Conservation (phyloP, 176 grass and related monocot genomes). For the Poa pratensis region DNA sequence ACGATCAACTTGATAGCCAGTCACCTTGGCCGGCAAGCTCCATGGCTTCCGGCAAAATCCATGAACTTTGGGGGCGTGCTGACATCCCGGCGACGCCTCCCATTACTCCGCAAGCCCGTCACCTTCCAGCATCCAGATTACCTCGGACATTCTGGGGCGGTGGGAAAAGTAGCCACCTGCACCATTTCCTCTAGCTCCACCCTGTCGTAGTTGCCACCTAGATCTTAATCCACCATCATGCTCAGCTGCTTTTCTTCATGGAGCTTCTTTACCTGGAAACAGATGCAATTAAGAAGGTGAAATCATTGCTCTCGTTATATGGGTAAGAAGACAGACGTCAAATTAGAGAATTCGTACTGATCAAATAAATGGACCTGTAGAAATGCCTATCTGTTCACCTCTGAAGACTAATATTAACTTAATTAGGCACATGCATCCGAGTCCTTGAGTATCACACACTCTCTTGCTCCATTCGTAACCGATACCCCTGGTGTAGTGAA, state of each 20-base stretch:
- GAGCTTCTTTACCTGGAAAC: slow-evolving; percentile 81
- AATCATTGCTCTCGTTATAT: no score
- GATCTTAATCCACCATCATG: slow-evolving; percentile 81
- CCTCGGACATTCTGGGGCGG: slow-evolving; percentile 89
- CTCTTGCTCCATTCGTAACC: background rate
- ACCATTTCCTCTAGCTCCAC: slow-evolving; percentile 94
- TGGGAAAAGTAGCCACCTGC: slow-evolving; percentile 76
- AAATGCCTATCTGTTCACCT: slow-evolving; percentile 39
- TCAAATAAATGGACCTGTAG: slow-evolving; percentile 28
- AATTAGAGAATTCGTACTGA: slow-evolving; percentile 22
- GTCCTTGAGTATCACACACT: slow-evolving; percentile 16
- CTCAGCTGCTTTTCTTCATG: slow-evolving; percentile 87
- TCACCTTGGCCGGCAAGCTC: slow-evolving; percentile 88
- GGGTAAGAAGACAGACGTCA: slow-evolving; percentile 29
- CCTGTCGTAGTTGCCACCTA: slow-evolving; percentile 68
- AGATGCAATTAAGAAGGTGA: background rate
- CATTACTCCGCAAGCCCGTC: slow-evolving; percentile 90
- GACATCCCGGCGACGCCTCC: slow-evolving; percentile 70
- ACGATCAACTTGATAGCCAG: background rate
- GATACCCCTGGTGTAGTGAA: background rate
- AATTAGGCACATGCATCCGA: slow-evolving; percentile 25
- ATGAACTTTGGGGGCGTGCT: slow-evolving; percentile 70
- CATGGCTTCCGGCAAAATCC: slow-evolving; percentile 80
- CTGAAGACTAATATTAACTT: slow-evolving; percentile 22
- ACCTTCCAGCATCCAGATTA: slow-evolving; percentile 92